Base-by-base conservation (phyloP, 176 grass and related monocot species). In the Eleusine coracana region DNA sequence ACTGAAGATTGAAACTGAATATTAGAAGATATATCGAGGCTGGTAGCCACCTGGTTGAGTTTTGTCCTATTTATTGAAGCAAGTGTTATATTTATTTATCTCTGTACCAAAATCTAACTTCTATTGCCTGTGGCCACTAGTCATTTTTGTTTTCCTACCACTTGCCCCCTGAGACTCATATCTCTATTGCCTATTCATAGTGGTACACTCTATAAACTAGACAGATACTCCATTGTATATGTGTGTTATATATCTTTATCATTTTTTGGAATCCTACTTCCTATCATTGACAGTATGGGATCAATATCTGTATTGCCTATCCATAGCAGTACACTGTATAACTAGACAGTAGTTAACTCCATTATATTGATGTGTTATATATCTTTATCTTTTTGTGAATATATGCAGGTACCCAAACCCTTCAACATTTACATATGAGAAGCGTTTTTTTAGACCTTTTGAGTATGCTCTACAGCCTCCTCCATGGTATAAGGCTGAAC, bases 381-480 rank as follows among this genome's bases (percentile, higher is more conserved):
- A 27, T n/a, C 23, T 55, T 76, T 77, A 0, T 34, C 27, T 28
- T 55, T 55, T 85, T 77, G 2, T 27, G 17, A 58, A 75, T 82
- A 86, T 72, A 86, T 75, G 75, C 76, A 97, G 95, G 84, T 97
- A 97, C 48, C 92, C 95, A 68, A 97, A 97, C 44, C 95, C 95
- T 73, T 97, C 92, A 2, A 70, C 90, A 16, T 97, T 91, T 94
- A 91, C 95, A 66, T 94, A 94, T 20, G 90, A 97, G 84, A 97
- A 40, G 50, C 90, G 95, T 34, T 91, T 97, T 74, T 89, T 97
- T 78, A 66, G 67, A 83, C 95, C 95, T 68, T 97, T 91, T 87
- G 92, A 97, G 84, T 85, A 90, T 88, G 95, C 95, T 87, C 89
- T 97, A 41, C 95, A 97, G 74, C 92, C 95, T 86, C 95, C 95